A percentile compares a stretch with the other conserved stretches of the same genome.
Evolutionary conservation across 2,329 filamentous ascomycete species (phyloP).

Genomic region (Metarhizium sp.): DNA sequence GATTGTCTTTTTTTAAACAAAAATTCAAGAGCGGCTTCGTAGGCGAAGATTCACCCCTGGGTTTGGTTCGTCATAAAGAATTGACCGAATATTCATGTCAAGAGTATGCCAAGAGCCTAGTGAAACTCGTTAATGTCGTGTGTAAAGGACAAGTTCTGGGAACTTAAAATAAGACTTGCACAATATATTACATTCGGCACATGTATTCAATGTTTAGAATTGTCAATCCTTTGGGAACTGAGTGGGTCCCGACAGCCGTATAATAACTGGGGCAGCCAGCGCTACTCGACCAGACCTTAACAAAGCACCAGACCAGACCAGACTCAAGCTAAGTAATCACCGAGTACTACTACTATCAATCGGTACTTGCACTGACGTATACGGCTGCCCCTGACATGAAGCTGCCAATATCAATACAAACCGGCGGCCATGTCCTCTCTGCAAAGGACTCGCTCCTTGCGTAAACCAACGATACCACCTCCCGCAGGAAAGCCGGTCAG

Average conservation of each 20-base stretch:
- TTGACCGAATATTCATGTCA: background rate
- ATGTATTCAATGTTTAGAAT: too few relatives aligned
- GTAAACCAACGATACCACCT: slow-evolving; percentile 17
- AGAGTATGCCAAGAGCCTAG: background rate
- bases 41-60: background rate
- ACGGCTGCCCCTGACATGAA: background rate
- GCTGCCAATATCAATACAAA: background rate
- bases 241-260: too few relatives aligned
- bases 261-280: too few relatives aligned
- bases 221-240: too few relatives aligned
- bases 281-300: background rate
- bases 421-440: slow-evolving; percentile 8
- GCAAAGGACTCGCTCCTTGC: slow-evolving; percentile 26
- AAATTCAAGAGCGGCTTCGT: background rate
- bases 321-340: too few relatives aligned
- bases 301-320: background rate
- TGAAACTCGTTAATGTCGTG: too few relatives aligned
- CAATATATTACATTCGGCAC: too few relatives aligned
- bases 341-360: background rate
- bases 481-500: slow-evolving; percentile 6
- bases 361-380: background rate
- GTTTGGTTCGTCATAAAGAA: background rate
- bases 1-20: background rate
- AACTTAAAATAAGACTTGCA: too few relatives aligned
- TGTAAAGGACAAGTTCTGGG: too few relatives aligned